Evolutionary conservation across 176 grass and related monocot genomes (phyloP), one percentile per base, ranked within the genome.

Genomic region (Carex littledalei): DNA sequence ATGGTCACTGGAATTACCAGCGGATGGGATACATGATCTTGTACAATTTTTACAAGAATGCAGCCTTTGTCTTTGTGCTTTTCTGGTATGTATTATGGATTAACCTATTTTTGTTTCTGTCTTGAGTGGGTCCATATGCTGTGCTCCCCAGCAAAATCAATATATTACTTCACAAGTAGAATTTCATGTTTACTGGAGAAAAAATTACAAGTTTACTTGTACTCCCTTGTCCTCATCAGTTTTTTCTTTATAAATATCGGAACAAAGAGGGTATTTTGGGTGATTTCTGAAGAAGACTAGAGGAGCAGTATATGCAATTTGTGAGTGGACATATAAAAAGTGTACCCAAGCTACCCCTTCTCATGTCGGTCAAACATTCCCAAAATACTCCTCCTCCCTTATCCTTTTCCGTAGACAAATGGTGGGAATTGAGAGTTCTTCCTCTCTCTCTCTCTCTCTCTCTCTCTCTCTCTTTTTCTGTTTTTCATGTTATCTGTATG

Each of bases 1-100:
- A 98, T 68, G 95, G 95, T 62, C 95, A 94, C 57, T 94, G 95
- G 92, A 98, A 94, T 91, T 98, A 98, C 79, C 92, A 93, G 77
- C 85, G 95, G 37, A 93, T 97, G 89, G 83, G 81, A 15, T 97
- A 94, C 59, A 97, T 97, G 95, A 97, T 97, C 67, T 78, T 97
- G 49, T 97, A 94, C 84, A 97, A 93, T 80, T 97, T 97, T 78
- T 97, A 97, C 87, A 94, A 92, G 84, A 97, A 94, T 83, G 91
- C 91, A 6, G 86, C 87, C 56, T 94, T 93, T 91, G 95, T 97
- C 21, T 91, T 94, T 76, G 86, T 94, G 61, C 91, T 93, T 84
- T 97, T 94, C 84, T 94, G 95, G 95, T 97, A 94, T 86, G 87
- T 80, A 15, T 34, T 73, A 72, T 67, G 24, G 17, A 81, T 80